Percentiles rank a stretch among this genome's conserved stretches.
phyloP scores from a whole-genome alignment of 768 basidiomycete genomes.

The Termitomyces sp. region DNA sequence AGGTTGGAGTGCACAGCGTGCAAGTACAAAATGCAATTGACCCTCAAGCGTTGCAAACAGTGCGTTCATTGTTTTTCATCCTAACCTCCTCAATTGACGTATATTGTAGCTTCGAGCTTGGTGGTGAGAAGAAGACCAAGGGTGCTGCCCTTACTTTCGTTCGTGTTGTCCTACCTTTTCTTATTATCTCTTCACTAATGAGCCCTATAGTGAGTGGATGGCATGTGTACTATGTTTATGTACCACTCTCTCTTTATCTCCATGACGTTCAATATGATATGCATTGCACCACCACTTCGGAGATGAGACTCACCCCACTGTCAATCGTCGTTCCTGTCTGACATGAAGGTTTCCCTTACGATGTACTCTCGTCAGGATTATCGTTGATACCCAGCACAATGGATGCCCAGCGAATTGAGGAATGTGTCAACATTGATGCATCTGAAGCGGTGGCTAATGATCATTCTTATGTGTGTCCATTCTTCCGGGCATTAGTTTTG shows the following conservation, averaged over 20 bases:
- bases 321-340: no score
- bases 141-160: constrained; percentile 94
- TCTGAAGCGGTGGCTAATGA: no score
- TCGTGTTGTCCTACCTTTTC: constrained; percentile 30
- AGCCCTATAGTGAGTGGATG: constrained; percentile 16
- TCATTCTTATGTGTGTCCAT: no score
- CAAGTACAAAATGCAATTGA: constrained; percentile 97
- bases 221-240: constrained; percentile 17
- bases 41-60: constrained; percentile 99
- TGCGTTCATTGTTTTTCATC: constrained; percentile 32
- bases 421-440: no score
- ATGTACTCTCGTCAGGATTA: no score
- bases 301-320: no score
- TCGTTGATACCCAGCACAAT: no score
- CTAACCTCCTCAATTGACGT: neutral
- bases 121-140: constrained; percentile 99
- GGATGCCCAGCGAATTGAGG: no score
- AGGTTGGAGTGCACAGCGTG: constrained; percentile 96
- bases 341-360: no score
- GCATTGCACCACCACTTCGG: constrained; percentile 4
- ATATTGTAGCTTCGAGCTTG: constrained; percentile 85
- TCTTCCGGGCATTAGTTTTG: no score
- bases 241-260: constrained; percentile 10
- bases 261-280: constrained; percentile 21
- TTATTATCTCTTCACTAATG: neutral